Percentiles rank a stretch among this genome's conserved stretches.
Conservation (phyloP, 2,329 filamentous ascomycete species). For the Beauveria varroae region DNA sequence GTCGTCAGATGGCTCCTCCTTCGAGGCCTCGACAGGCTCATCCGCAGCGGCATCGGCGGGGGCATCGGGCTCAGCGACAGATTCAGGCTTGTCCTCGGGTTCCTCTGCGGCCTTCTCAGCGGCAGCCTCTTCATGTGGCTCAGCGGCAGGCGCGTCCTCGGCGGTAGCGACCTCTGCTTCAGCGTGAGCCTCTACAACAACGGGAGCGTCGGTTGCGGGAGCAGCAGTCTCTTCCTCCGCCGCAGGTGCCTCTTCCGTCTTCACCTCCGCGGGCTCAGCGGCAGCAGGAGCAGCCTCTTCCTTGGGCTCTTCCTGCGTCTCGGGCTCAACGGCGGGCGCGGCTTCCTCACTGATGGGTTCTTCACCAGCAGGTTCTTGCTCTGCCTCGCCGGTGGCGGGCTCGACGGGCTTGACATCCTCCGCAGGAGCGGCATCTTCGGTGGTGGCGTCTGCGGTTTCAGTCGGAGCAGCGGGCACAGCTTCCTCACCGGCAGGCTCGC, state of each 20-base stretch:
- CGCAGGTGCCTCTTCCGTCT: not conserved
- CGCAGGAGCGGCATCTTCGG: not conserved
- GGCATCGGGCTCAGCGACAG: not conserved
- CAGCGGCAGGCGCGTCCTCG: not conserved
- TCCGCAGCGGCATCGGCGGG: not conserved
- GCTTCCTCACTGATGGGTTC: not conserved
- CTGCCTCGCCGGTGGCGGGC: not conserved
- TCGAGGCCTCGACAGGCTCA: not conserved
- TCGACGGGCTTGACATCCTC: not conserved
- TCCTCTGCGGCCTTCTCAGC: not conserved
- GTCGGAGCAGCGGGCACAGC: not conserved
- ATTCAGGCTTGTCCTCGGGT: not conserved
- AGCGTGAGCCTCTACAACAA: not conserved
- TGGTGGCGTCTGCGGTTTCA: not conserved
- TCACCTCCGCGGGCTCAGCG: not conserved
- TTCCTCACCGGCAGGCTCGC: not conserved
- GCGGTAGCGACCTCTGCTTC: not conserved
- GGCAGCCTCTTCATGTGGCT: not conserved
- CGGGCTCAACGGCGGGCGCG: not conserved
- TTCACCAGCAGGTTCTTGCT: conserved; percentile 5
- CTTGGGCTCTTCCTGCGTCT: not conserved
- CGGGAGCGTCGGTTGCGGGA: not conserved
- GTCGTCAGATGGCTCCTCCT: not conserved
- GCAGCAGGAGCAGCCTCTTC: not conserved
- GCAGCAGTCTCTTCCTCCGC: not conserved